These are phyloP conservation scores for Furcasterigmium furcatum DNA, from an alignment of 2,329 filamentous ascomycete genomes.

Conservation along the genomic window DNA sequence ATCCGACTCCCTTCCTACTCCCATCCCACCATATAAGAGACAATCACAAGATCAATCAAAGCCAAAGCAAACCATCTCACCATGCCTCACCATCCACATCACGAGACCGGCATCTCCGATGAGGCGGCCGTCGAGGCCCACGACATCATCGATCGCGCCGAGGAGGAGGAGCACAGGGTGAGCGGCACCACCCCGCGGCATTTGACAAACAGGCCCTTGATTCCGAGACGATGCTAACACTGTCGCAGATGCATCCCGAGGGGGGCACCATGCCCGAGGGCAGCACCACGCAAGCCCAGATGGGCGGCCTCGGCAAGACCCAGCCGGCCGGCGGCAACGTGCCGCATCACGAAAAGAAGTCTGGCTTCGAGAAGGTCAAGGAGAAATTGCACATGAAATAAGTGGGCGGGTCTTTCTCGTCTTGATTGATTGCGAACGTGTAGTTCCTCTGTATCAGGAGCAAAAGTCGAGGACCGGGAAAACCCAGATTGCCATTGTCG, in stretches of 20 bases:
- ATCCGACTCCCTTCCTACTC: not conserved
- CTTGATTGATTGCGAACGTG: too few relatives aligned
- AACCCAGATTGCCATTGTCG: too few relatives aligned
- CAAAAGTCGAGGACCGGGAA: too few relatives aligned
- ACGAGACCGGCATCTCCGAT: conserved; percentile 18
- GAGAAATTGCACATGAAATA: conserved; percentile 18
- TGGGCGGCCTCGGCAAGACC: not conserved
- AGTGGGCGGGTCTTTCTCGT: conserved; percentile 2
- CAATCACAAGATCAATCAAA: not conserved
- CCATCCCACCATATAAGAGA: not conserved
- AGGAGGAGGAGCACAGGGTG: conserved; percentile 24
- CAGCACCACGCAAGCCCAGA: not conserved
- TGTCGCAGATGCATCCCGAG: not conserved
- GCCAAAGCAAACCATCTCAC: not conserved
- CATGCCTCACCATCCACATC: not conserved
- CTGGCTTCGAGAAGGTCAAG: conserved; percentile 22
- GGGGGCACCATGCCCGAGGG: not conserved
- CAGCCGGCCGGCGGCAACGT: not conserved
- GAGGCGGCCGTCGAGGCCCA: conserved; percentile 25
- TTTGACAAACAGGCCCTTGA: too few relatives aligned
- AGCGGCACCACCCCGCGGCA: not conserved
- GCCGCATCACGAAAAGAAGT: conserved; percentile 9
- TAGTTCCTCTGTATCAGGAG: too few relatives aligned
- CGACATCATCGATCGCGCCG: conserved; percentile 27
- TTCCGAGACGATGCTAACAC: not conserved